phyloP scores from a whole-genome alignment of 495 filamentous ascomycete species.

The Xylaria longipes region DNA sequence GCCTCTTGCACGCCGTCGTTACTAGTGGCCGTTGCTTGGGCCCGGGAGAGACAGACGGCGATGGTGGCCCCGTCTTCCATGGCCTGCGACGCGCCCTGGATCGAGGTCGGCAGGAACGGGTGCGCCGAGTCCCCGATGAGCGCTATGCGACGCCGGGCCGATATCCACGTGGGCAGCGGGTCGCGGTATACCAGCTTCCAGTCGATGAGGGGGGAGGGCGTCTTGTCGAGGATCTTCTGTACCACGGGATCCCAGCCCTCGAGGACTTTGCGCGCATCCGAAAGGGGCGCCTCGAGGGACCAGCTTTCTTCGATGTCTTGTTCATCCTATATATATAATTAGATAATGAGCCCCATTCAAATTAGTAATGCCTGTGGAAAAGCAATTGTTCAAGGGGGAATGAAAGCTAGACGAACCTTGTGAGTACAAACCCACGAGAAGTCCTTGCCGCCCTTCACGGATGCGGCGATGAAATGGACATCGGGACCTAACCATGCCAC shows the following conservation, averaged over 20 bases:
- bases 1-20: slow-evolving; percentile 50
- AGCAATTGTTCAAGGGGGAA: background rate
- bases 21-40: slow-evolving; percentile 42
- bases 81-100: slow-evolving; percentile 74
- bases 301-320: slow-evolving; percentile 68
- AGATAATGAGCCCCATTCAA: background rate
- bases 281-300: slow-evolving; percentile 65
- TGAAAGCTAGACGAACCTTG: slow-evolving; percentile 39
- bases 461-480: slow-evolving; percentile 68
- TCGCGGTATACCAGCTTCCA: slow-evolving; percentile 77
- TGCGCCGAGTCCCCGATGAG: slow-evolving; percentile 76
- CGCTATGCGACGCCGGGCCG: slow-evolving; percentile 61
- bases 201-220: slow-evolving; percentile 66
- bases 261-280: slow-evolving; percentile 63
- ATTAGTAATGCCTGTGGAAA: background rate
- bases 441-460: slow-evolving; percentile 66
- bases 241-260: slow-evolving; percentile 72
- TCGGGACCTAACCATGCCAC: slow-evolving; percentile 66
- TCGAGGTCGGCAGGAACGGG: slow-evolving; percentile 73
- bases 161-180: slow-evolving; percentile 70
- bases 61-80: slow-evolving; percentile 76
- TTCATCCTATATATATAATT: slow-evolving; percentile 46
- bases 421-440: slow-evolving; percentile 77
- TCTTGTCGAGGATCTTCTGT: slow-evolving; percentile 63
- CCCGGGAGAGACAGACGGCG: slow-evolving; percentile 60